These are phyloP conservation scores for Karstenula rhodostoma DNA, from an alignment of 2,329 filamentous ascomycete species.

Conservation along the genomic window DNA sequence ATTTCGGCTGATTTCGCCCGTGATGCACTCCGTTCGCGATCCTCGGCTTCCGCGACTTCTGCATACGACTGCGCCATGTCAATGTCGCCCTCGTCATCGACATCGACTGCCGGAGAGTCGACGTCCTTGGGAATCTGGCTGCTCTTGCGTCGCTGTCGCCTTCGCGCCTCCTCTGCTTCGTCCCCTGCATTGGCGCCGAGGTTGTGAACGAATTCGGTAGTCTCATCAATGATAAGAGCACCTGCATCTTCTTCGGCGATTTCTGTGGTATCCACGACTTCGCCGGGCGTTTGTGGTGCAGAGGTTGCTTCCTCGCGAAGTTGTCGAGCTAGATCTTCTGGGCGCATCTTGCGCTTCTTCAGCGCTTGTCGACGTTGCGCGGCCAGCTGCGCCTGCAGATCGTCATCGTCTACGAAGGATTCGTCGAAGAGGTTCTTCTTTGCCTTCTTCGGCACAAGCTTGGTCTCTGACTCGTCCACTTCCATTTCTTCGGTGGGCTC, in stretches of 20 bases:
- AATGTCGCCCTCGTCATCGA: conserved; percentile 61
- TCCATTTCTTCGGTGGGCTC: conserved; percentile 69
- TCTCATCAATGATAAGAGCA: conserved; percentile 95
- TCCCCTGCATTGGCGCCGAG: conserved; percentile 62
- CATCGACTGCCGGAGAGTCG: conserved; percentile 34
- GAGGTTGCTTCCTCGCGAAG: conserved; percentile 69
- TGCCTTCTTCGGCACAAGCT: conserved; percentile 35
- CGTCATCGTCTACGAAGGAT: conserved; percentile 87
- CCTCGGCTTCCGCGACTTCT: conserved; percentile 60
- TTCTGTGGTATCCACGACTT: conserved; percentile 66
- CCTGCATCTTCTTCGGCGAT: conserved; percentile 57
- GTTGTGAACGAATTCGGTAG: conserved; percentile 91
- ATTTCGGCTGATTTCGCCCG: conserved; percentile 58
- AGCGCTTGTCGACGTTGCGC: conserved; percentile 82
- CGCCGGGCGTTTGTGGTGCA: conserved; percentile 54
- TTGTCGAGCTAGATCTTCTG: conserved; percentile 86
- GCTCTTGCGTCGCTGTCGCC: conserved; percentile 59
- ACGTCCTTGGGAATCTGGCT: conserved; percentile 37
- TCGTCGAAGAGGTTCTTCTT: conserved; percentile 76
- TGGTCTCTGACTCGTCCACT: conserved; percentile 63
- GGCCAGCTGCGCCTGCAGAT: conserved; percentile 85
- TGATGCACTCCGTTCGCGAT: conserved; percentile 49
- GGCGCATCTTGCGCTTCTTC: conserved; percentile 86
- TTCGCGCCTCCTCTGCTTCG: conserved; percentile 52
- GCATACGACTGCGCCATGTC: conserved; percentile 63